Percentiles rank a stretch among this genome's conserved stretches.
Conservation (phyloP, 1,139 yeast genomes). For the Zygotorulaspora mrakii region DNA sequence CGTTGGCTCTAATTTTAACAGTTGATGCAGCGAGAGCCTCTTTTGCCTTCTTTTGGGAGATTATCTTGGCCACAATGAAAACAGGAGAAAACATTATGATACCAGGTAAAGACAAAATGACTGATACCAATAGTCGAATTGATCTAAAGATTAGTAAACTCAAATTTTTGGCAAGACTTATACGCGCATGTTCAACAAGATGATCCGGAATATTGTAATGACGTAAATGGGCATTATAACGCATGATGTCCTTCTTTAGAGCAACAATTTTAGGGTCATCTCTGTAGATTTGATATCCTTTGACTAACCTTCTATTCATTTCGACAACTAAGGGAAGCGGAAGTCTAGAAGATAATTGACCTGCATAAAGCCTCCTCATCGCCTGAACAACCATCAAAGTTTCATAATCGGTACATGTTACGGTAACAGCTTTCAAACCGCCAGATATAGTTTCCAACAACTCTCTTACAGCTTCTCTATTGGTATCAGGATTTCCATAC, state of each 20-base stretch:
- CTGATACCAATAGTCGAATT: slow-evolving; percentile 50
- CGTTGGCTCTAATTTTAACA: slow-evolving; percentile 87
- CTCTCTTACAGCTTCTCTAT: slow-evolving; percentile 67
- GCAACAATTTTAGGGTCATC: slow-evolving; percentile 66
- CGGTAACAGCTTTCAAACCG: slow-evolving; percentile 83
- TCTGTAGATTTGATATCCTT: slow-evolving; percentile 71
- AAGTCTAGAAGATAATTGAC: slow-evolving; percentile 60
- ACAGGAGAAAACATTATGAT: slow-evolving; percentile 80
- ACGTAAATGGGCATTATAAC: slow-evolving; percentile 64
- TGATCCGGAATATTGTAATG: slow-evolving; percentile 83
- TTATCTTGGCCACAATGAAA: slow-evolving; percentile 67
- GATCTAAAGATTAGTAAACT: slow-evolving; percentile 52
- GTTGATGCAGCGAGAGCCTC: slow-evolving; percentile 84
- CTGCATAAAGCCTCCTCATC: slow-evolving; percentile 83
- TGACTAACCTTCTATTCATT: slow-evolving; percentile 78
- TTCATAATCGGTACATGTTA: slow-evolving; percentile 87
- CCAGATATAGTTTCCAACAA: slow-evolving; percentile 67
- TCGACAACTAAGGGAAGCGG: slow-evolving; percentile 85
- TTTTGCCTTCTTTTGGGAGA: slow-evolving; percentile 66
- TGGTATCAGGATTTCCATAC: slow-evolving; percentile 62
- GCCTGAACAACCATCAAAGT: slow-evolving; percentile 91
- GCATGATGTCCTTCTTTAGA: slow-evolving; percentile 56
- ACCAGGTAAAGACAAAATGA: slow-evolving; percentile 77
- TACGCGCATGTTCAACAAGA: slow-evolving; percentile 68
- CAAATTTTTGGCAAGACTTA: slow-evolving; percentile 46